Evolutionary conservation across 2,329 filamentous ascomycete genomes (phyloP), one percentile per base, ranked within the genome.

Genomic region (Fusarium buxicola): DNA sequence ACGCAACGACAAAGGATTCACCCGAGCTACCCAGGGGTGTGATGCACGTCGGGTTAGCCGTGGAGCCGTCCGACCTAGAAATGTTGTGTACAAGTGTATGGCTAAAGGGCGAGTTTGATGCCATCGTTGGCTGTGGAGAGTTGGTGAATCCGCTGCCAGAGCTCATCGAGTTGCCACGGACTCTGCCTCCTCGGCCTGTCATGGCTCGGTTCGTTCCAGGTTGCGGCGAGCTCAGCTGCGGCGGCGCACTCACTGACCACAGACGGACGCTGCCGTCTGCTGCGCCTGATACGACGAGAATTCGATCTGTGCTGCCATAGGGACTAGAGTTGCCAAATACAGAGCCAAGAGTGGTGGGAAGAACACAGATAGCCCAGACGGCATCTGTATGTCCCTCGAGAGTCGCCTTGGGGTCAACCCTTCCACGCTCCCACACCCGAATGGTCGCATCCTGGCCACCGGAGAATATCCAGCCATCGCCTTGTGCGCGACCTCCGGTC

Each of bases 391-490:
- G 95, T 1, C 94, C 94, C 66, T 97, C 92, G 5, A 99, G 82
- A 1, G 93, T 97, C 3, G 93, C 93, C 77, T 98, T 98, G 8
- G 95, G 93, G 73, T 98, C 95, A 28, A 99, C 92, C 41, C 94
- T 84, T 25, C 94, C 94, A 46, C 94, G 87, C 76, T 99, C 94
- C 95, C 95, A 99, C 0, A 99, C 93, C 27, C 94, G 88, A 32
- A 99, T 89, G 7, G 92, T 96, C 15, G 92, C 88, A 76, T 99
- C 95, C 75, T 97, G 93, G 5, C 95, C 95, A 59, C 95, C 95
- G 6, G 94, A 98, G 77, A 99, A 99, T 65, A 99, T 94, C 95
- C 95, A 99, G 25, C 95, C 95, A 69, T 98, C 95, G 28, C 94
- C 94, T 69, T 91, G 88, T 8, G 92, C 92, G 62, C 94, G 88